Evolutionary conservation across 2,329 filamentous ascomycete genomes (phyloP).

Genomic region (Paecilomyces fulvus): DNA sequence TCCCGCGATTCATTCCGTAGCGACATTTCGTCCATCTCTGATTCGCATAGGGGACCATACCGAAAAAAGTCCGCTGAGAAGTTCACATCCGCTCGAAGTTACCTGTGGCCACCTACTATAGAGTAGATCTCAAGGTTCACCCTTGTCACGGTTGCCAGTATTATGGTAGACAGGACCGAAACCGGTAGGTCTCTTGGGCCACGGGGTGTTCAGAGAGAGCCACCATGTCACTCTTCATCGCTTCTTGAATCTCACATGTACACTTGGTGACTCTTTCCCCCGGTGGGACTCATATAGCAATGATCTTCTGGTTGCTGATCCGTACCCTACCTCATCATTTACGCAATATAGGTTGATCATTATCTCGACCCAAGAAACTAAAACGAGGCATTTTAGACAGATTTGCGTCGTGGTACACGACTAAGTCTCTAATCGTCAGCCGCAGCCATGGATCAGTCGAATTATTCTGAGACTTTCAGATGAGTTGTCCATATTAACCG

Average conservation of each 20-base stretch:
- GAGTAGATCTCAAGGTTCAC: neutral
- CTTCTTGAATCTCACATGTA: neutral
- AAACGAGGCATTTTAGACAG: neutral
- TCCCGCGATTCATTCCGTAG: neutral
- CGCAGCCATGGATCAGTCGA: neutral
- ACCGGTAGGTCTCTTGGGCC: neutral
- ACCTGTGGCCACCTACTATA: neutral
- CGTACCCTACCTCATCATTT: neutral
- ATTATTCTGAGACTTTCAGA: neutral
- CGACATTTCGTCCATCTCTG: neutral
- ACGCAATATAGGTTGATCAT: neutral
- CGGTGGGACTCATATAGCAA: neutral
- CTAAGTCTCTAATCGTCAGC: neutral
- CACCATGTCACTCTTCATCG: neutral
- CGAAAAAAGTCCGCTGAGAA: neutral
- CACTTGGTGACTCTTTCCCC: neutral
- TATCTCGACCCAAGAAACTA: neutral
- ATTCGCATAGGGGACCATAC: neutral
- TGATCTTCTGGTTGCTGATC: neutral
- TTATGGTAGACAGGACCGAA: neutral
- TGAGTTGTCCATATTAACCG: too few relatives aligned
- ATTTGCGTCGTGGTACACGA: neutral
- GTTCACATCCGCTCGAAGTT: neutral
- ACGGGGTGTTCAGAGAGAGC: neutral
- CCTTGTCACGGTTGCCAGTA: neutral